Conservation (phyloP, 768 basidiomycete species). For the Auriscalpium orientale region DNA sequence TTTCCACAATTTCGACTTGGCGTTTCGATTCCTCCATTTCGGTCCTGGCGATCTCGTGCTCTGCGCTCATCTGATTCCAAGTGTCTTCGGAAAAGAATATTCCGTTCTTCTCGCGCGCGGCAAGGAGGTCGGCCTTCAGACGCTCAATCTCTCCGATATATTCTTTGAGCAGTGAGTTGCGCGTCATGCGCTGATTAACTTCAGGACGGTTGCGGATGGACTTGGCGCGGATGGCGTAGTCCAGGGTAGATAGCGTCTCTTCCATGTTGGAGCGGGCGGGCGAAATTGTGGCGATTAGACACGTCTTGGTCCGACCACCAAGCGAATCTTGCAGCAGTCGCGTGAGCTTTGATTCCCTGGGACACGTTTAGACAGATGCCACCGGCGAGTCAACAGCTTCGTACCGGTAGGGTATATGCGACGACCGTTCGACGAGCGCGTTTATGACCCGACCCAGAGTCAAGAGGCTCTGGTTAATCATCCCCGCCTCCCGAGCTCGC, state of each 20-base stretch:
- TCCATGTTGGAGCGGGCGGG: conserved; percentile 92
- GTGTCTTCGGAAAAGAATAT: conserved; percentile 89
- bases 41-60: conserved; percentile 70
- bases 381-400: conserved; percentile 15
- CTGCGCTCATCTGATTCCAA: conserved; percentile 74
- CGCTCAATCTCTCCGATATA: conserved; percentile 91
- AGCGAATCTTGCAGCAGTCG: conserved; percentile 98
- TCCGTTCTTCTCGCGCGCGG: conserved; percentile 93
- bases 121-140: conserved; percentile 81
- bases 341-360: conserved; percentile 93
- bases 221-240: conserved; percentile 93
- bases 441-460: conserved; percentile 98
- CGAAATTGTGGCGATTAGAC: conserved; percentile 94
- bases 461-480: conserved; percentile 95
- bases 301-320: conserved; percentile 94
- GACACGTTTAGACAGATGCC: background rate
- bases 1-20: conserved; percentile 76
- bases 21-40: conserved; percentile 78
- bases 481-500: conserved; percentile 92
- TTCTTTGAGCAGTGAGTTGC: conserved; percentile 87
- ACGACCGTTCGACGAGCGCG: conserved; percentile 83
- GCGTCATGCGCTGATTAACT: conserved; percentile 89
- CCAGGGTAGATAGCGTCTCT: conserved; percentile 94
- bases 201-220: conserved; percentile 94
- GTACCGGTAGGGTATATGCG: conserved; percentile 91